Percentiles rank a stretch among this genome's conserved stretches.
Evolutionary conservation across 2,329 filamentous ascomycete species (phyloP).

Genomic region (Colletotrichum sublineola): DNA sequence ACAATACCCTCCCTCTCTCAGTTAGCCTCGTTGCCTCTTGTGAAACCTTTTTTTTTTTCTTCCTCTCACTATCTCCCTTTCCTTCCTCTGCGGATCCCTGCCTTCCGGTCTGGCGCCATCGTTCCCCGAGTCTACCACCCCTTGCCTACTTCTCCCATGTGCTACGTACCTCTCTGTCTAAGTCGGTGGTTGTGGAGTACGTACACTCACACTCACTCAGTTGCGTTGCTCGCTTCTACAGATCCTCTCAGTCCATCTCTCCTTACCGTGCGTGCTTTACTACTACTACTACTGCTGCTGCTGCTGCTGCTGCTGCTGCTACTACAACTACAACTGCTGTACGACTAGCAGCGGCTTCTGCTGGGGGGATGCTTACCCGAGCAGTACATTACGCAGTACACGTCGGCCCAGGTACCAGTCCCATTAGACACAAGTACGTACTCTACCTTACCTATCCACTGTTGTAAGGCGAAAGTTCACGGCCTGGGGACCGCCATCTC

Average conservation of each 20-base stretch:
- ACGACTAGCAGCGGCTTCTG: neutral
- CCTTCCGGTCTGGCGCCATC: constrained; percentile 40
- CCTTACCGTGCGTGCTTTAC: neutral
- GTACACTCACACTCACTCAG: constrained; percentile 21
- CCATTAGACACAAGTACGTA: constrained; percentile 1
- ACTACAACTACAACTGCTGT: neutral
- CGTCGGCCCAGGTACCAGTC: constrained; percentile 19
- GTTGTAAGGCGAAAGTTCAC: constrained; percentile 36
- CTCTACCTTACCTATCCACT: constrained; percentile 19
- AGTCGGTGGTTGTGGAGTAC: constrained; percentile 10
- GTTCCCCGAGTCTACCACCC: constrained; percentile 40
- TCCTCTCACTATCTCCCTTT: neutral
- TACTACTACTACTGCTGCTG: neutral
- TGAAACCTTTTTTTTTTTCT: constrained; percentile 39
- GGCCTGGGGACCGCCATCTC: constrained; percentile 29
- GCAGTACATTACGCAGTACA: constrained; percentile 12
- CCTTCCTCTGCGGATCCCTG: constrained; percentile 29
- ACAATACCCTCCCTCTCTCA: constrained; percentile 22
- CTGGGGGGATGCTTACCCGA: constrained; percentile 19
- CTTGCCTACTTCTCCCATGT: constrained; percentile 36
- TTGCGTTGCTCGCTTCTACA: neutral
- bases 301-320: too few relatives aligned
- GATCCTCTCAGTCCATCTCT: constrained; percentile 3
- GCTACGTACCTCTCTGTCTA: constrained; percentile 21
- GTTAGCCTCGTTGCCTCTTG: constrained; percentile 43